These are phyloP conservation scores for Verticillium isaacii DNA, from an alignment of 2,329 filamentous ascomycete genomes.

Conservation along the genomic window DNA sequence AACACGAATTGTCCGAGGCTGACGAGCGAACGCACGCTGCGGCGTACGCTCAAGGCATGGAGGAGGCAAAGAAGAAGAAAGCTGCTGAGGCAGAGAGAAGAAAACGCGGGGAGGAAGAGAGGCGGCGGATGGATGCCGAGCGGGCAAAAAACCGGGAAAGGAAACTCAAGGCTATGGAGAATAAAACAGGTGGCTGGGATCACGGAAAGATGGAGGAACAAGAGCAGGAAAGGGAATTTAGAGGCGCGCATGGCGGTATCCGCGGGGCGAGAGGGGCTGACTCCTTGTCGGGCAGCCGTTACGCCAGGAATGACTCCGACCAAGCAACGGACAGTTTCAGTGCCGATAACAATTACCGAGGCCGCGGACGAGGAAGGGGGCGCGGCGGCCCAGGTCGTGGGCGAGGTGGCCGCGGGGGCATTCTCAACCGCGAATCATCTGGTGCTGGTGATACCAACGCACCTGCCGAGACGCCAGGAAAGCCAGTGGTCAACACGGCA, in stretches of 20 bases:
- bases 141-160: slow-evolving; percentile 55
- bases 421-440: slow-evolving; percentile 25
- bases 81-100: slow-evolving; percentile 49
- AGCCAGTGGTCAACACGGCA: slow-evolving; percentile 26
- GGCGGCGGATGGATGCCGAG: slow-evolving; percentile 51
- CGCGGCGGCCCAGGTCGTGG: slow-evolving; percentile 26
- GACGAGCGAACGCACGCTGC: slow-evolving; percentile 52
- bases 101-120: slow-evolving; percentile 46
- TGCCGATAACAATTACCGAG: slow-evolving; percentile 8
- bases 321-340: slow-evolving; percentile 10
- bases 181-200: slow-evolving; percentile 53
- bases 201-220: slow-evolving; percentile 48
- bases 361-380: slow-evolving; percentile 23
- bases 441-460: slow-evolving; percentile 11
- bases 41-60: slow-evolving; percentile 50
- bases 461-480: slow-evolving; percentile 14
- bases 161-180: slow-evolving; percentile 54
- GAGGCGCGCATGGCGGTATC: slow-evolving; percentile 35
- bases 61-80: slow-evolving; percentile 47
- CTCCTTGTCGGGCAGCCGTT: slow-evolving; percentile 37
- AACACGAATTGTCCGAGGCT: slow-evolving; percentile 53
- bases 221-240: slow-evolving; percentile 33
- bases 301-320: slow-evolving; percentile 26
- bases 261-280: slow-evolving; percentile 28
- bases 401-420: slow-evolving; percentile 23